Evolutionary conservation across 306 rosid genomes (phyloP).

Genomic region (Acacia confusa): DNA sequence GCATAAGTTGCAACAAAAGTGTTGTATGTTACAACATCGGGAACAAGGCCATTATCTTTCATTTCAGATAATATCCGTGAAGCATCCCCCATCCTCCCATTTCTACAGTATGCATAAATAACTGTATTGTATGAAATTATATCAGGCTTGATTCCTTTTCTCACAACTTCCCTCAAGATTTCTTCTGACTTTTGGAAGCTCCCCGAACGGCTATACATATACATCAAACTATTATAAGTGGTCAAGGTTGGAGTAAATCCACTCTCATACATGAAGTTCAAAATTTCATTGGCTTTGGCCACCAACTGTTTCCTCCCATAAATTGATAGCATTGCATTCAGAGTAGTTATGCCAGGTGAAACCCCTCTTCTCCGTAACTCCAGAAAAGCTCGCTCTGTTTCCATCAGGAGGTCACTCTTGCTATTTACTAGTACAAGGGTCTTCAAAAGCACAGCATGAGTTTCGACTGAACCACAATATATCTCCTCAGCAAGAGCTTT

Average conservation of each 20-base stretch:
- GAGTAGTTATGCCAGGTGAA: slow-evolving; percentile 72
- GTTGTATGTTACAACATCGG: slow-evolving; percentile 84
- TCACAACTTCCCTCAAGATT: slow-evolving; percentile 58
- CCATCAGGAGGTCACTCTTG: slow-evolving; percentile 73
- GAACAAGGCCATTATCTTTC: slow-evolving; percentile 63
- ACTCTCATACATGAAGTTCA: slow-evolving; percentile 64
- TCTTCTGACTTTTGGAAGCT: slow-evolving; percentile 73
- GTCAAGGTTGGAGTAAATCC: slow-evolving; percentile 90
- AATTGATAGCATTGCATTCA: slow-evolving; percentile 88
- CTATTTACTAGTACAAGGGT: slow-evolving; percentile 86
- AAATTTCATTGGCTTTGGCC: slow-evolving; percentile 67
- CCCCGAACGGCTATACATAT: slow-evolving; percentile 80
- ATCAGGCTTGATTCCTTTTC: slow-evolving; percentile 84
- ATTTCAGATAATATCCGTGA: slow-evolving; percentile 75
- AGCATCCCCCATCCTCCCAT: slow-evolving; percentile 82
- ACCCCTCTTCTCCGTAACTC: slow-evolving; percentile 62
- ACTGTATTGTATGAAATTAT: slow-evolving; percentile 77
- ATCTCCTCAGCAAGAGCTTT: slow-evolving; percentile 73
- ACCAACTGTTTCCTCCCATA: slow-evolving; percentile 88
- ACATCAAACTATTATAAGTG: slow-evolving; percentile 89
- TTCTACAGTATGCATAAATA: slow-evolving; percentile 77
- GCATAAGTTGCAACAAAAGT: slow-evolving; percentile 83
- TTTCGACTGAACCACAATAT: slow-evolving; percentile 64
- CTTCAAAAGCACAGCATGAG: slow-evolving; percentile 72
- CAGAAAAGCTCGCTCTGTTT: slow-evolving; percentile 77